Conservation (phyloP, 2,329 filamentous ascomycete species). For the Colletotrichum plurivorum region DNA sequence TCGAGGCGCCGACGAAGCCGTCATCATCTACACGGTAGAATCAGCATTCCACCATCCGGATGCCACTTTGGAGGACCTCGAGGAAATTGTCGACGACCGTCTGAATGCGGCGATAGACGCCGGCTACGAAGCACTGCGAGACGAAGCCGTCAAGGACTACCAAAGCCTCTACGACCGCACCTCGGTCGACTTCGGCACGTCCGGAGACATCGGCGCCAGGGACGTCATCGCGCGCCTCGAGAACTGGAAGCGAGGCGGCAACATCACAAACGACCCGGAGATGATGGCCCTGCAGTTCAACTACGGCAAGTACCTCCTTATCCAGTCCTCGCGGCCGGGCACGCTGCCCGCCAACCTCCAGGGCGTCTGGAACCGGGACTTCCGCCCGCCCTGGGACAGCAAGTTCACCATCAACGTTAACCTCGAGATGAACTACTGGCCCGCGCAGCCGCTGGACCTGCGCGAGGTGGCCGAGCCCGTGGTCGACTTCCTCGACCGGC, state of each 20-base stretch:
- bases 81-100: not conserved
- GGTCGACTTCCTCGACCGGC: slow-evolving; percentile 54
- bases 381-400: slow-evolving; percentile 60
- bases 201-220: slow-evolving; percentile 25
- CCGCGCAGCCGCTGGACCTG: slow-evolving; percentile 45
- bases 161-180: slow-evolving; percentile 32
- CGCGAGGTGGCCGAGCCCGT: slow-evolving; percentile 54
- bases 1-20: slow-evolving; percentile 35
- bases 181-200: slow-evolving; percentile 39
- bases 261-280: slow-evolving; percentile 40
- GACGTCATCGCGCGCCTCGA: slow-evolving; percentile 19
- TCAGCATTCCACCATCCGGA: slow-evolving; percentile 19
- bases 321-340: slow-evolving; percentile 47
- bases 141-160: slow-evolving; percentile 33
- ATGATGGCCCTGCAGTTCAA: slow-evolving; percentile 50
- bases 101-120: not conserved
- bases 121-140: slow-evolving; percentile 1
- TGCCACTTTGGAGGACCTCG: not conserved
- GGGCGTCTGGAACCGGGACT: slow-evolving; percentile 60
- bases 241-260: not conserved
- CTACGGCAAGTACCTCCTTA: slow-evolving; percentile 52
- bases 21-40: slow-evolving; percentile 38
- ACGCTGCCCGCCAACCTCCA: slow-evolving; percentile 54
- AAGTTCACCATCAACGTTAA: slow-evolving; percentile 68
- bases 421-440: slow-evolving; percentile 68